phyloP scores from a whole-genome alignment of 2,329 filamentous ascomycete species.

The Diaporthe humulicola region DNA sequence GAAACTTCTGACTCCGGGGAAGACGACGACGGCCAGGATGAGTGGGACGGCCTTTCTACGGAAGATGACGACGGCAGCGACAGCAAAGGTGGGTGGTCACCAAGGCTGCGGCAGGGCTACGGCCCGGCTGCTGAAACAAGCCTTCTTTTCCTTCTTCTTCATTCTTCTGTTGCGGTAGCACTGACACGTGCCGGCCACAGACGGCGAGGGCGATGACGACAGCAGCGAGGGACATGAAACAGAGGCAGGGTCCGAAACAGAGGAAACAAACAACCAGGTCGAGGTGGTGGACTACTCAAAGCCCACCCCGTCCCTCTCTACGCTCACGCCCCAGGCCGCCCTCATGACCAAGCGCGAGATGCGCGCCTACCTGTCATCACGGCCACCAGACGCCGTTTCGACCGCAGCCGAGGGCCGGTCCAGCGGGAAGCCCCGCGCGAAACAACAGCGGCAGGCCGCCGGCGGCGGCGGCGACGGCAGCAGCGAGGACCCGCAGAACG shows the following conservation, averaged over 20 bases:
- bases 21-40: constrained; percentile 55
- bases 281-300: constrained; percentile 74
- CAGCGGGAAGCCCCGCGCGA: constrained; percentile 44
- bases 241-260: constrained; percentile 43
- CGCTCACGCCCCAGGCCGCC: constrained; percentile 47
- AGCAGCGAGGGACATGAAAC: constrained; percentile 45
- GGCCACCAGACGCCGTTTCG: constrained; percentile 55
- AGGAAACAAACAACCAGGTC: constrained; percentile 50
- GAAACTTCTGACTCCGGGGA: constrained; percentile 33
- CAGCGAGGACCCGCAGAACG: constrained; percentile 55
- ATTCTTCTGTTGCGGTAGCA: not conserved
- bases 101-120: not conserved
- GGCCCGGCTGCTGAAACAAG: constrained; percentile 20
- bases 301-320: constrained; percentile 50
- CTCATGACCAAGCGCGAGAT: constrained; percentile 76
- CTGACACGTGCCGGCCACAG: constrained; percentile 37
- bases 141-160: not conserved
- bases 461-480: constrained; percentile 43
- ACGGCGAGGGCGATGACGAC: constrained; percentile 43
- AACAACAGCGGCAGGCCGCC: constrained; percentile 39
- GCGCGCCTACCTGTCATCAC: constrained; percentile 82
- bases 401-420: constrained; percentile 32
- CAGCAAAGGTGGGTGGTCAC: constrained; percentile 38
- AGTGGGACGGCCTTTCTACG: constrained; percentile 75
- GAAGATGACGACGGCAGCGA: constrained; percentile 54